Evolutionary conservation across 2,329 filamentous ascomycete species (phyloP).

Genomic region (Aspergillus sergii): DNA sequence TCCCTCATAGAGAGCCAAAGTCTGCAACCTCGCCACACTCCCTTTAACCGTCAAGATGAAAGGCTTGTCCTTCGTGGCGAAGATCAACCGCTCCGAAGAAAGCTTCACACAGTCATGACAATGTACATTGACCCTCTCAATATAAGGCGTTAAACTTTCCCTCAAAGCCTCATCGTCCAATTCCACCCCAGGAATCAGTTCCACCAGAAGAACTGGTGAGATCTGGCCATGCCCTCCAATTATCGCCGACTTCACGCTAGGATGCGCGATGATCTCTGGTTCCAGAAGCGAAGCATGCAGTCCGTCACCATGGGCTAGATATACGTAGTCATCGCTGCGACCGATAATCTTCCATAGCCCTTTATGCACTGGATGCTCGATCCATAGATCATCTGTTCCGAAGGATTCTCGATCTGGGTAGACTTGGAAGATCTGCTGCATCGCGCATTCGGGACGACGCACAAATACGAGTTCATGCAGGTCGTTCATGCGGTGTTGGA

Average conservation of each 20-base stretch:
- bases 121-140: not conserved
- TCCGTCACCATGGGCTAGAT: conserved; percentile 22
- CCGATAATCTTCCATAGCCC: conserved; percentile 30
- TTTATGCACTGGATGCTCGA: conserved; percentile 24
- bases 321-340: conserved; percentile 23
- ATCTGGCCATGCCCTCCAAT: conserved; percentile 25
- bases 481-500: not conserved
- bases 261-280: conserved; percentile 25
- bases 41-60: not conserved
- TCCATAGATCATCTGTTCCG: conserved; percentile 27
- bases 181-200: not conserved
- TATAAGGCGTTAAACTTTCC: not conserved
- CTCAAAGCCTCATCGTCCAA: not conserved
- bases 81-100: not conserved
- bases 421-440: conserved; percentile 24
- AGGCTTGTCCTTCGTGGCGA: not conserved
- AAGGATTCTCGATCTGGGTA: conserved; percentile 23
- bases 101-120: not conserved
- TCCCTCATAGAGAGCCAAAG: not conserved
- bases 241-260: conserved; percentile 20
- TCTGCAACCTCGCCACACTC: not conserved
- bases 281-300: conserved; percentile 26
- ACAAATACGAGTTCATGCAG: not conserved
- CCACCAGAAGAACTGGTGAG: conserved; percentile 19
- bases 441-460: not conserved